These are phyloP conservation scores for Phialophora expanda DNA, from an alignment of 2,329 filamentous ascomycete species.

Conservation along the genomic window DNA sequence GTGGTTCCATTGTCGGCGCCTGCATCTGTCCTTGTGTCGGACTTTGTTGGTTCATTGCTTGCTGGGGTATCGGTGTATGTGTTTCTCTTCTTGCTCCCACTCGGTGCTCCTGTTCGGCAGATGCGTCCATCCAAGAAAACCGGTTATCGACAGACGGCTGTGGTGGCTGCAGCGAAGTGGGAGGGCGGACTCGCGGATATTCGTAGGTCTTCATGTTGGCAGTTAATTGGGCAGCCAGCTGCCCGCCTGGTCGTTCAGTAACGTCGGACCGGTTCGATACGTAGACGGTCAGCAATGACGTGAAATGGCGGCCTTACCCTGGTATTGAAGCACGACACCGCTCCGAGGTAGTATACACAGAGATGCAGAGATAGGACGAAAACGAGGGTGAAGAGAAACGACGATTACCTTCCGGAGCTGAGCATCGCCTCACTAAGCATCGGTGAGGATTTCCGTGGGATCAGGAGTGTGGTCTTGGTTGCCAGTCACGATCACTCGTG, in stretches of 20 bases:
- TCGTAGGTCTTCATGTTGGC: constrained; percentile 34
- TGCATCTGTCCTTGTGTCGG: constrained; percentile 7
- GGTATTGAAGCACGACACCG: constrained; percentile 10
- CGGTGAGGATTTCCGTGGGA: constrained; percentile 19
- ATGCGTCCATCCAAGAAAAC: constrained; percentile 36
- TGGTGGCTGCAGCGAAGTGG: constrained; percentile 28
- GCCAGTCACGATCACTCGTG: constrained; percentile 32
- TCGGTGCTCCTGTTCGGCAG: constrained; percentile 31
- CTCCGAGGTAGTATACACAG: constrained; percentile 5
- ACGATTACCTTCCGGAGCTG: constrained; percentile 23
- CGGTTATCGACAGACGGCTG: constrained; percentile 22
- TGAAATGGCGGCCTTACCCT: constrained; percentile 18
- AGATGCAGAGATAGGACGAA: constrained; percentile 14
- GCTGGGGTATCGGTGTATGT: constrained; percentile 3
- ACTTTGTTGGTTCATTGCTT: not conserved
- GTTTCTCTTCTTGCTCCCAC: constrained; percentile 19
- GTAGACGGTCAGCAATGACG: constrained; percentile 29
- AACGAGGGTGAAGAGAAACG: constrained; percentile 13
- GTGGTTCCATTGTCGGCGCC: constrained; percentile 22
- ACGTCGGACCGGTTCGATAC: constrained; percentile 9
- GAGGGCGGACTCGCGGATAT: constrained; percentile 36
- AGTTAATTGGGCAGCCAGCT: constrained; percentile 21
- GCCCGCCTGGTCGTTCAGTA: constrained; percentile 10
- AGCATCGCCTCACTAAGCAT: constrained; percentile 27
- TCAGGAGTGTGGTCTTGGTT: constrained; percentile 1